phyloP scores from a whole-genome alignment of 1,284 basidiomycete species.

The Trametes polyzona region DNA sequence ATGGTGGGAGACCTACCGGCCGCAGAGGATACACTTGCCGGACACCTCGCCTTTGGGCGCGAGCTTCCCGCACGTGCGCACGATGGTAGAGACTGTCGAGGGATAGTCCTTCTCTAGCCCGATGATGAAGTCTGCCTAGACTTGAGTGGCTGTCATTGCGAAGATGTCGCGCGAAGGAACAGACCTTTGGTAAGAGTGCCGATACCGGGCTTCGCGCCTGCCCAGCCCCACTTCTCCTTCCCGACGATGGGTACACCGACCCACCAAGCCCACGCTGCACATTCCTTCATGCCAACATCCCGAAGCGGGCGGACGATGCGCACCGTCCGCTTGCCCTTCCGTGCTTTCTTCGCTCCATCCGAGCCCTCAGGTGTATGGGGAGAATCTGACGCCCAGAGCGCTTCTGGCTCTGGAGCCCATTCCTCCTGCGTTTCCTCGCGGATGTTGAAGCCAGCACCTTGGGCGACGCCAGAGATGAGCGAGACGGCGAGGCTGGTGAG shows the following conservation, averaged over 20 bases:
- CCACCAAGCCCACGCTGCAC: slow-evolving; percentile 79
- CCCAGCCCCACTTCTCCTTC: slow-evolving; percentile 48
- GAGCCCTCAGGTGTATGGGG: background rate
- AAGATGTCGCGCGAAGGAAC: background rate
- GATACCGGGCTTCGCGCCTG: slow-evolving; percentile 63
- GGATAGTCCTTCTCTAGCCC: slow-evolving; percentile 84
- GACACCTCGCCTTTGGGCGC: slow-evolving; percentile 64
- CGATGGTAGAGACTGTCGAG: slow-evolving; percentile 88
- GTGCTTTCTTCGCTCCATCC: background rate
- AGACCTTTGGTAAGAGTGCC: slow-evolving; percentile 76
- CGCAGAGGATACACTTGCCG: slow-evolving; percentile 68
- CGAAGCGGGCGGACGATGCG: slow-evolving; percentile 72
- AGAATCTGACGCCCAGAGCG: background rate
- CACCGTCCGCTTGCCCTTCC: slow-evolving; percentile 37
- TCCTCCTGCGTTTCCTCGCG: slow-evolving; percentile 74
- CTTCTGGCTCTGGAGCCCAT: slow-evolving; percentile 46
- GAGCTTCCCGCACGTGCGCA: slow-evolving; percentile 82
- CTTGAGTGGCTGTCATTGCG: background rate
- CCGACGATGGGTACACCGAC: slow-evolving; percentile 57
- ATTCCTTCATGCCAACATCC: slow-evolving; percentile 84
- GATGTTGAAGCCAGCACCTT: slow-evolving; percentile 81
- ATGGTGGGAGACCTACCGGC: slow-evolving; percentile 53
- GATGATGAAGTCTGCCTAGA: slow-evolving; percentile 73
- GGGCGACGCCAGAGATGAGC: slow-evolving; percentile 75
- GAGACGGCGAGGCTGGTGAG: slow-evolving; percentile 81